Conservation (phyloP, 345 rosid genomes). For the Abelmoschus esculentus region DNA sequence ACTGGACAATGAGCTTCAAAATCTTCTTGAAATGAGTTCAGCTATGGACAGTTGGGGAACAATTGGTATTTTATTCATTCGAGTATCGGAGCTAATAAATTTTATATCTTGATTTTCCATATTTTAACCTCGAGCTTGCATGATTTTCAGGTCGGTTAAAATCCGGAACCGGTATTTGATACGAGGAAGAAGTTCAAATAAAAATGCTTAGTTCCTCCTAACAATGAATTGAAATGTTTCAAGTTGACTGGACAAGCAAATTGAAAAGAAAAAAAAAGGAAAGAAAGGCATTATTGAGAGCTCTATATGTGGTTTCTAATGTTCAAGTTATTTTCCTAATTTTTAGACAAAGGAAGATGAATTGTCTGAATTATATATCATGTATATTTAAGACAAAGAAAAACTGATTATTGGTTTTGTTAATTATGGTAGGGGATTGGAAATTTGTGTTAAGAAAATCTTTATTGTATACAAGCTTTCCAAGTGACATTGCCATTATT, state of each 20-base stretch:
- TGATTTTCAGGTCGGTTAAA: constrained; percentile 47
- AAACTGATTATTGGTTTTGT: constrained; percentile 3
- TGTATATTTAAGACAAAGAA: not conserved
- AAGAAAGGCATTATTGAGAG: not conserved
- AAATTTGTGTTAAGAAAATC: not conserved
- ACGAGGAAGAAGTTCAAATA: constrained; percentile 1
- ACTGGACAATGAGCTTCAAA: constrained; percentile 64
- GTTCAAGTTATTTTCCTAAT: constrained; percentile 27
- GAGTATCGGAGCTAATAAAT: not conserved
- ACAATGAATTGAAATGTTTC: constrained; percentile 5
- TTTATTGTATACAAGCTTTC: constrained; percentile 7
- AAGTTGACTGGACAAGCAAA: constrained; percentile 23
- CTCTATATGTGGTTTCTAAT: constrained; percentile 42
- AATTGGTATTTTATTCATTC: constrained; percentile 43
- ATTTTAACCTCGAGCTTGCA: not conserved
- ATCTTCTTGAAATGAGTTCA: constrained; percentile 63
- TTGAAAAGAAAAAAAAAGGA: not conserved
- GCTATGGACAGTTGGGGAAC: constrained; percentile 46
- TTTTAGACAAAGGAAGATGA: constrained; percentile 39
- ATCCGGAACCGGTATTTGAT: constrained; percentile 54
- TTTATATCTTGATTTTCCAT: not conserved
- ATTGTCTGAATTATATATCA: constrained; percentile 8
- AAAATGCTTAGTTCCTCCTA: constrained; percentile 15
- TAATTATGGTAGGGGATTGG: constrained; percentile 7
- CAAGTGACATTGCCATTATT: no score